Evolutionary conservation across 108 stramenopile genomes (phyloP).

Genomic region (Cylindrotheca closterium): DNA sequence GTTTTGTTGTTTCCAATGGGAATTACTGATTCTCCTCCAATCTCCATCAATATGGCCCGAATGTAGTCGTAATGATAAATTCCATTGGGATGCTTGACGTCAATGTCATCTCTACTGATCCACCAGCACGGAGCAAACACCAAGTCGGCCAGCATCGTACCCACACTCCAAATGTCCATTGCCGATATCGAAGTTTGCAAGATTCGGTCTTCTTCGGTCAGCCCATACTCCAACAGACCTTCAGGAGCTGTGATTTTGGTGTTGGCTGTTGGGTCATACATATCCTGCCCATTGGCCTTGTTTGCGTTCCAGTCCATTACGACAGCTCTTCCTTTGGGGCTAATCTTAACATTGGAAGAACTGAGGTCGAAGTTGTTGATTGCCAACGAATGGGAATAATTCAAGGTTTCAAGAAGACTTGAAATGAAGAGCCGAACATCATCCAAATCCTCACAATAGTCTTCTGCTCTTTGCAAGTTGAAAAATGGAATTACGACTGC

Average conservation of each 20-base stretch:
- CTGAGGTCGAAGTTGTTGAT: neutral
- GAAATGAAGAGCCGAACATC: neutral
- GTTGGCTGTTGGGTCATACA: slow-evolving; percentile 1
- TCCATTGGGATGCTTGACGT: neutral
- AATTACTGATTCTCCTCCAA: neutral
- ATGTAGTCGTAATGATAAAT: neutral
- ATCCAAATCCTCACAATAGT: neutral
- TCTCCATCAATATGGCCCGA: neutral
- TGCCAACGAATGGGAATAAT: slow-evolving; percentile 1
- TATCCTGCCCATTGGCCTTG: neutral
- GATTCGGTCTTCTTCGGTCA: neutral
- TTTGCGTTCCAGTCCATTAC: slow-evolving; percentile 3
- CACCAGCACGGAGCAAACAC: neutral
- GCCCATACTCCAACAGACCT: slow-evolving; percentile 4
- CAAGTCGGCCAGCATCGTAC: neutral
- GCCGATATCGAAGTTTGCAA: slow-evolving; percentile 4
- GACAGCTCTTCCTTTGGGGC: neutral
- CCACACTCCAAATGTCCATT: neutral
- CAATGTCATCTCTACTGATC: neutral
- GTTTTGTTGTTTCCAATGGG: neutral
- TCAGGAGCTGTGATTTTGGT: neutral
- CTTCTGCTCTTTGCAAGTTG: neutral
- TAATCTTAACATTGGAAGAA: neutral
- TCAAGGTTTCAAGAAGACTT: neutral
- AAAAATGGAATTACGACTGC: neutral